Evolutionary conservation across 2,329 filamentous ascomycete species (phyloP), one percentile per base, ranked within the genome.

Genomic region (Scytalidium sp.): DNA sequence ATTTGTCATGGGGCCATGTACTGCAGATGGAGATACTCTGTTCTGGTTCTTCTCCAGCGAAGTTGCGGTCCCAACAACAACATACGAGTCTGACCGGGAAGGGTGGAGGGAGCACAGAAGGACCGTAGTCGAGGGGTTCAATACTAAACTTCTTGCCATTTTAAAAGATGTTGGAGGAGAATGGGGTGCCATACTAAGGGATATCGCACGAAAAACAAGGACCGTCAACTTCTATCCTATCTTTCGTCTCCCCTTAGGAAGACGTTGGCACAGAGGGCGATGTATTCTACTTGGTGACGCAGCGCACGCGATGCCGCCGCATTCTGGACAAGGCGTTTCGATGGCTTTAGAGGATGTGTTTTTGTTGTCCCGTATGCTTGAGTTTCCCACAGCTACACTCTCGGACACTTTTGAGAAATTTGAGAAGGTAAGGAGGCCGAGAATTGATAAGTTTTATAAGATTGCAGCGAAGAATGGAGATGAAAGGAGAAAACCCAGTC

Each of bases 311-410:
- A 66, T 83, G 49, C 73, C 76, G 2, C 72, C 80, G 0, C 75
- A 72, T 5, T 74, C 73, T 0, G 78, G 79, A 1, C 79, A 83
- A 60, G 80, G 80, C 0, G 71, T 75, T 1, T 75, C 72, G 3
- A 79, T 81, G 60, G 79, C 76, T 0, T 57, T 83, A 10, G 79
- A 83, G 58, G 80, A 83, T 61, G 70, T 69, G 0, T 73, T 78
- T 52, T 44, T 66, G 25, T 50, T 68, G 2, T 62, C 65, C 3
- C 55, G 60, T 2, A 25, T 67, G 11, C 48, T 66, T 7, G 43
- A 57, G 19, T 51, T 62, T 36, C 21, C 36, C 2, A 41, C 43
- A 9, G 36, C 50, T 32, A 46, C 17, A 13, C 36, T 65, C 11
- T 19, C 46, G 2, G 55, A 62, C 11, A 56, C 59, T 10, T 63